Evolutionary conservation across 352 stramenopile species (phyloP), one percentile per base, ranked within the genome.

Genomic region (Plasmopara muralis): DNA sequence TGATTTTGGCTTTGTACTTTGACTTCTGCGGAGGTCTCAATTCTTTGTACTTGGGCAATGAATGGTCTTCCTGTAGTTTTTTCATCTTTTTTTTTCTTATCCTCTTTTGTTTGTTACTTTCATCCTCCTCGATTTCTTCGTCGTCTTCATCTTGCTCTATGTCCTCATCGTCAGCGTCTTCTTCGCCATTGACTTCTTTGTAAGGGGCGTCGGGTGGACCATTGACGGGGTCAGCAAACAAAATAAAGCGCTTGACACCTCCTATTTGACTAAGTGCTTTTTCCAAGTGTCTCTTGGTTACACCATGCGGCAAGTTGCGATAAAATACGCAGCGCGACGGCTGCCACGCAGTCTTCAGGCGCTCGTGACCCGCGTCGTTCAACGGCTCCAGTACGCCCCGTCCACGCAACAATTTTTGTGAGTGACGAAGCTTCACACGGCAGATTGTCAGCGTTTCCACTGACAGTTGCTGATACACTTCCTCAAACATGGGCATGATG

Each of bases 361-460:
- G 67, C 28, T 62, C 60, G 15, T 48, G 66, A 16, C 72, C 80
- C 0, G 43, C 41, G 4, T 80, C 68, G 37, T 78, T 70, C 6
- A 88, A n/a, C 28, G 65, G 61, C 49, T 70, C 41, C 5, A 89
- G 43, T 5, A 47, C 65, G 18, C 72, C 78, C 28, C 70, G 62
- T 25, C 79, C 77, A 15, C 71, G 77, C 35, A 89, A 42, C 30
- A 87, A 55, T 47, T 87, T 89, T 25, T 72, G 46, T 18, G 79
- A 77, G 57, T 90, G 80, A 37, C 78, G 81, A 40, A 84, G 47
- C 56, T 88, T 87, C 34, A 93, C 73, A 43, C 81, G 77, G 47
- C 80, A 93, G 39, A 93, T 91, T 41, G 78, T 93, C 31, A 93
- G 69, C 54, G 79, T 90, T 58, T 93, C 83, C 33, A 93, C 72